Base-by-base conservation (phyloP, 352 stramenopile genomes). In the Globisporangium okanoganense region DNA sequence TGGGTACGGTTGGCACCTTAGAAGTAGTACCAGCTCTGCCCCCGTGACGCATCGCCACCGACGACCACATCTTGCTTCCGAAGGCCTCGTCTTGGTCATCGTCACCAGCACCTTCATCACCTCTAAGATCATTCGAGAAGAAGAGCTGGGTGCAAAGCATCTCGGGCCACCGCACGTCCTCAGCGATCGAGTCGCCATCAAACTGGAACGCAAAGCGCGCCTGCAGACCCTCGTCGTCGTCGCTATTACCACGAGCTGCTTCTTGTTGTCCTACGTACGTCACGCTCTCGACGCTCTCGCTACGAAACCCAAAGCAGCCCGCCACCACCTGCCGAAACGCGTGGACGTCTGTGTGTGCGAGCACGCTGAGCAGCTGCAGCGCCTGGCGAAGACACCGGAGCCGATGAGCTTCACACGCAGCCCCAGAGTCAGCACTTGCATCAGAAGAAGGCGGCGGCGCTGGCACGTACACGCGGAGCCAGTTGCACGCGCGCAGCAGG, bases 131-230 rank as follows among this genome's bases (percentile, higher is more conserved):
- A 8, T 29, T 33, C 3, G 13, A 12, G 9, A 29, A 1, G 20
- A 60, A 60, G 14, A 60, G 24, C 25, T 43, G 1, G 12, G 54
- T 9, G 40, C 54, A 60, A n/a, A 60, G 1, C 0, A n/a, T 27
- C 27, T 48, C 54, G 16, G 40, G 54, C 40, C 54, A 60, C 3
- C 29, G 54, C 22, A 60, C 40, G 29, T 51, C 29, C 16, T 60
- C 36, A 10, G 38, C 54, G 54, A 60, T 51, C 25, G 54, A 48
- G n/a, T 48, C 54, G 24, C 41, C 54, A n/a, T 36, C 54, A 16
- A 60, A 51, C 20, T 51, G 38, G 40, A 60, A 43, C 51, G 33
- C 33, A 45, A 57, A 57, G 31, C 51, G 31, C 3, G 31, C 33
- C 6, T 22, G 16, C 2, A 29, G 18, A 13, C n/a, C 18, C 16